Base-by-base conservation (phyloP, 495 filamentous ascomycete genomes). In the Penicillium ucsense region DNA sequence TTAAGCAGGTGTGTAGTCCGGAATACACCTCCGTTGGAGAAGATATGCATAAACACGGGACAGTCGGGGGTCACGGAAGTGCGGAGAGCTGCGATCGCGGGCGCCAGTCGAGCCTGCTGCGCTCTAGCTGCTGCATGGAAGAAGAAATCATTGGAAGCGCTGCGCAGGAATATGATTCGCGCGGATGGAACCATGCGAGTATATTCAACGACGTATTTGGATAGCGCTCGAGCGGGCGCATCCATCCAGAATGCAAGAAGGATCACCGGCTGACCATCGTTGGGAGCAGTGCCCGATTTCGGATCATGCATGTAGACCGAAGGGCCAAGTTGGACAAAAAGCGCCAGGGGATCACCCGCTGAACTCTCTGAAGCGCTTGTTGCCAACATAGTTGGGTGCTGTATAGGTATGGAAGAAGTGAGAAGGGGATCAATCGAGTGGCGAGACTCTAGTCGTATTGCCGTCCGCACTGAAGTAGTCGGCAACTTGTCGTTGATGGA, bases 171-270 rank as follows among this genome's bases (percentile, higher is more conserved):
- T 36, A 73, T 54, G 29, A 73, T 70, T n/a, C 62, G 59, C n/a
- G 68, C 60, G 9, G 52, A 44, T 7, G 70, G 70, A 8, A 55
- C 51, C 35, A 71, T 51, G 10, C 55, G 59, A 29, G 54, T 52
- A 43, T 73, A 73, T 36, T 67, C 59, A 8, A 56, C 38, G 8
- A 68, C 55, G 38, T 70, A 73, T 54, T 71, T 71, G 42, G 58
- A 55, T 10, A 67, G 45, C 4, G 67, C 59, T 6, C 67, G 63
- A 5, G 67, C 49, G 9, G 59, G 61, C 4, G 70, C 70, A 43
- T 70, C 68, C 65, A 71, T 68, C 70, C 70, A 73, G 47, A 73
- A 72, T 6, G 64, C 58, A 32, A 72, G 50, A 44, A 73, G 43
- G 32, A 73, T 65, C 35, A 60, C 32, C 3, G 54, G 54, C 8